phyloP scores from a whole-genome alignment of 345 rosid genomes.

The Hevea brasiliensis region DNA sequence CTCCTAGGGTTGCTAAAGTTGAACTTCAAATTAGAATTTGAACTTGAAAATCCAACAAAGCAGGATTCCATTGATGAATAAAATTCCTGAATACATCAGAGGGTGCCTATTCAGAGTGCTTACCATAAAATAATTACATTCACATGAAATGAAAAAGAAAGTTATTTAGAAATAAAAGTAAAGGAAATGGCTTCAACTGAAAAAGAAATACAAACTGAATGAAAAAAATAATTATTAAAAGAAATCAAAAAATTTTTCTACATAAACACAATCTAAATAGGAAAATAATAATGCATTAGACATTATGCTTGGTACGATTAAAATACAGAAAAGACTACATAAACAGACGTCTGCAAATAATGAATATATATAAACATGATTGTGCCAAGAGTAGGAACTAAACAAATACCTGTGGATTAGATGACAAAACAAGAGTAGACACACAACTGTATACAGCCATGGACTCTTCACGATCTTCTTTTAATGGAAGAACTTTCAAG shows the following conservation, averaged over 20 bases:
- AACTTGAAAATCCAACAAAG: background rate
- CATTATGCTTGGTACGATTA: background rate
- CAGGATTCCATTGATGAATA: background rate
- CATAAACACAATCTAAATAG: background rate
- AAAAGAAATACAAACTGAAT: background rate
- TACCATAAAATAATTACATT: background rate
- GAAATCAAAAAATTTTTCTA: background rate
- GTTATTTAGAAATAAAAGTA: background rate
- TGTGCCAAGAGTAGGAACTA: background rate
- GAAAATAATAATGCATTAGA: background rate
- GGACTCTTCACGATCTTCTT: constrained; percentile 95
- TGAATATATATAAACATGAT: background rate
- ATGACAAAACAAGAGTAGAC: constrained; percentile 71
- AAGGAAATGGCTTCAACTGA: background rate
- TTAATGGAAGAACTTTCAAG: constrained; percentile 83
- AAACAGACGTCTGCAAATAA: background rate
- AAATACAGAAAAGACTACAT: background rate
- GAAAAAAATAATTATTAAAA: background rate
- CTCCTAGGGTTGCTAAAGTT: background rate
- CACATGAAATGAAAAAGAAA: background rate
- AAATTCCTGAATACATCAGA: background rate
- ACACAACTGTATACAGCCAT: constrained; percentile 82
- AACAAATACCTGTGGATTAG: constrained; percentile 70
- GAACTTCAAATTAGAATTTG: too few species aligned
- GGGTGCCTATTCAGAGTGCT: background rate